These are phyloP conservation scores for Sphagnum contortum DNA, from an alignment of 225 moss, liverwort and hornwort genomes.

Conservation along the genomic window DNA sequence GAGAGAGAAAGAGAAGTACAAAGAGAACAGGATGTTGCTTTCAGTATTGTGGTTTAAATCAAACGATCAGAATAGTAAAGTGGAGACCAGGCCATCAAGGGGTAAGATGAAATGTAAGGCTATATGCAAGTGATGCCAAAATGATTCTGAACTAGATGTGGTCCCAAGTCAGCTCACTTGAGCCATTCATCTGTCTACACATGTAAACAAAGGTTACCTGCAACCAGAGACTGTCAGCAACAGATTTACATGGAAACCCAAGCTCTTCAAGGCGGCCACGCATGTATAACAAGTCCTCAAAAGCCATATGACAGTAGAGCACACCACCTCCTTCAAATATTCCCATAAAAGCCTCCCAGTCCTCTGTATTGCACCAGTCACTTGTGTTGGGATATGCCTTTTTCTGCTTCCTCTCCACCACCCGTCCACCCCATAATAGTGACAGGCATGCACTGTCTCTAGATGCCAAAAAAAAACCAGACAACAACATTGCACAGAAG, in stretches of 20 bases:
- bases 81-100: no score
- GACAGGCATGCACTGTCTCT: slow-evolving; percentile 24
- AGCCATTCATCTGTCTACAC: no score
- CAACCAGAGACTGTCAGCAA: slow-evolving; percentile 45
- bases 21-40: no score
- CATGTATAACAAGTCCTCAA: slow-evolving; percentile 43
- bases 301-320: slow-evolving; percentile 39
- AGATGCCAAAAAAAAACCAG: not conserved
- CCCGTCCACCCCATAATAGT: slow-evolving; percentile 45
- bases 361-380: slow-evolving; percentile 34
- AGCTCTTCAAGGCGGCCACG: slow-evolving; percentile 42
- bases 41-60: no score
- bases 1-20: not conserved
- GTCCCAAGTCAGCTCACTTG: no score
- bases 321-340: slow-evolving; percentile 48
- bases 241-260: slow-evolving; percentile 37
- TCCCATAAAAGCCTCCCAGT: slow-evolving; percentile 47
- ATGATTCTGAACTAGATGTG: no score
- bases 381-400: slow-evolving; percentile 28
- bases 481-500: not conserved
- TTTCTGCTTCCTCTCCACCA: slow-evolving; percentile 38
- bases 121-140: no score
- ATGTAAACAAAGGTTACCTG: slow-evolving; percentile 15
- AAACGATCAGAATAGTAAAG: no score
- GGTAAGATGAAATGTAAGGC: no score